Evolutionary conservation across 1,139 yeast species (phyloP).

Genomic region (Yamadazyma taylorii): DNA sequence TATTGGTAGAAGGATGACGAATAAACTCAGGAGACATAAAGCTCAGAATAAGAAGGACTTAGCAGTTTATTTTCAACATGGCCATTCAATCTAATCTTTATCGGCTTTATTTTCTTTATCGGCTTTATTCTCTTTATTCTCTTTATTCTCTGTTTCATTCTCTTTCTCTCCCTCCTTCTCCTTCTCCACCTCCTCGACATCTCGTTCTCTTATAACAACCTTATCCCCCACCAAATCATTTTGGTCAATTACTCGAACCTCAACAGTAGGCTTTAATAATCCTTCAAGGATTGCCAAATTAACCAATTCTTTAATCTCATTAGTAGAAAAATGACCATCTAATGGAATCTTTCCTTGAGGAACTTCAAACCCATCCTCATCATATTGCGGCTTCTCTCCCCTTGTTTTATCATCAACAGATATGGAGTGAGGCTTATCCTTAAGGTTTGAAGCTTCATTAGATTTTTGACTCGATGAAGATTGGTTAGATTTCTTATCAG

Average conservation of each 20-base stretch:
- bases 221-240: conserved; percentile 21
- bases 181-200: conserved; percentile 5
- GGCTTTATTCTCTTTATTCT: no score
- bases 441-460: background rate
- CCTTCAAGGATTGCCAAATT: conserved; percentile 34
- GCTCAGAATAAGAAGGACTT: no score
- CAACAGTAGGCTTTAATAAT: conserved; percentile 25
- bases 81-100: no score
- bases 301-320: conserved; percentile 32
- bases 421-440: conserved; percentile 3
- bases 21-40: no score
- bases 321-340: conserved; percentile 43
- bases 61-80: no score
- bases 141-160: conserved; percentile 1
- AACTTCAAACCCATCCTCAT: conserved; percentile 38
- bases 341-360: conserved; percentile 42
- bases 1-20: no score
- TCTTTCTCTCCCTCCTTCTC: conserved; percentile 3
- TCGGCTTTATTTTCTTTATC: no score
- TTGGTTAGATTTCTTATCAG: background rate
- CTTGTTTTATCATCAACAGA: conserved; percentile 5
- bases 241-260: conserved; percentile 25
- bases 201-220: conserved; percentile 18
- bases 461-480: background rate
- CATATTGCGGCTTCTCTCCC: conserved; percentile 14